Base-by-base conservation (phyloP, 208 protist species). In the Sergeia podlipaevii region DNA sequence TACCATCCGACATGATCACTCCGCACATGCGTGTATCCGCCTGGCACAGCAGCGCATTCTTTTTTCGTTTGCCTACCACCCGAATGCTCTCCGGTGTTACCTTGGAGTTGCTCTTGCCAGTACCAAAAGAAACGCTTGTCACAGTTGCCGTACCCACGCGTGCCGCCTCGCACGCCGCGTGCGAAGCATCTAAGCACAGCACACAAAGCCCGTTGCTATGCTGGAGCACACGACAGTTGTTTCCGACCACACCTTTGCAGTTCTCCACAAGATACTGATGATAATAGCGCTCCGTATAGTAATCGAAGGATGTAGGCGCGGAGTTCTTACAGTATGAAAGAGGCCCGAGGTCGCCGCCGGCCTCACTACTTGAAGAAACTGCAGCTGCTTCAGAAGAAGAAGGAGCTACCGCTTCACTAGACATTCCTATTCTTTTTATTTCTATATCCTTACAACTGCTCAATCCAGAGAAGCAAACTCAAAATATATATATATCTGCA, bases 131-230 rank as follows among this genome's bases (percentile, higher is more conserved):
- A 23, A 85, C 65, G 21, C 60, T 60, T 11, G 30, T 45, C 21
- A 53, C 42, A 32, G 50, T 69, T 17, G 49, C 17, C 18, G 33
- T 20, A 43, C 56, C 11, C 46, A 43, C 32, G 42, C 41, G 8
- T 30, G 48, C 36, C 15, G 26, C 44, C 11, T 2, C 30, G 37
- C 84, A 61, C 10, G 77, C 59, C 0, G 45, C 70, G 45, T 95
- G 83, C 8, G 69, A 70, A 5, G 77, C 74, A 59, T 95, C 88
- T 15, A 95, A 46, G 50, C 78, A 89, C 13, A 95, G 39, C 13
- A 95, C 70, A 41, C 68, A 84, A 18, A 95, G 17, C 15, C 88
- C 84, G 66, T 95, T 95, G 69, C 81, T 92, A 65, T 95, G 88
- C 44, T 88, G 76, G 53, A 95, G 50, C 21, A 95, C 33, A 2